Conservation (phyloP, 192 early-diverging fungal species). For the Allomyces macrogynus region DNA sequence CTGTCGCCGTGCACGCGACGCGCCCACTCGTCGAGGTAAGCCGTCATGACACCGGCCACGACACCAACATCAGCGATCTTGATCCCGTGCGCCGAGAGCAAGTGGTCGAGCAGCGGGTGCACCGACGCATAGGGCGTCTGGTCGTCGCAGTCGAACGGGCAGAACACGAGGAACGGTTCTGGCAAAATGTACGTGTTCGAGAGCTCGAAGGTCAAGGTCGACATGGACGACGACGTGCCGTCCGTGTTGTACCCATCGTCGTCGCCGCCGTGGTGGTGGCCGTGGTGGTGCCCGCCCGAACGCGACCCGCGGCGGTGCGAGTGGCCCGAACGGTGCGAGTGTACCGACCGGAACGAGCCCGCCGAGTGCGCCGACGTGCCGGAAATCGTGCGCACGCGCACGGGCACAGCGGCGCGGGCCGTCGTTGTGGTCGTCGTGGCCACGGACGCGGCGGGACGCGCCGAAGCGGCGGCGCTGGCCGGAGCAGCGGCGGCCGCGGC, state of each 20-base stretch:
- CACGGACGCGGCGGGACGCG: no score
- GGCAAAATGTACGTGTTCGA: background rate
- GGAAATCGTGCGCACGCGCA: background rate
- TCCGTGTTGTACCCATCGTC: background rate
- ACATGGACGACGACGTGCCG: background rate
- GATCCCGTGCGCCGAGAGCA: background rate
- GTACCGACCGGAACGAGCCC: background rate
- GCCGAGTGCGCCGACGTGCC: conserved; percentile 1
- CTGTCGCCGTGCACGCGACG: background rate
- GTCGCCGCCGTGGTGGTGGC: background rate
- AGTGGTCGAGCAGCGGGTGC: conserved; percentile 1
- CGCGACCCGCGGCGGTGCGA: background rate
- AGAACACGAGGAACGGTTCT: background rate
- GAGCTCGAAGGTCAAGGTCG: background rate
- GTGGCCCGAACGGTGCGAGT: background rate
- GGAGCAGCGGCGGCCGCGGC: no score
- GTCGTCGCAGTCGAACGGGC: conserved; percentile 1
- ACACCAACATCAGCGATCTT: background rate
- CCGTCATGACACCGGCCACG: background rate
- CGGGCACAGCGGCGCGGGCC: background rate
- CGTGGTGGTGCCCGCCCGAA: background rate
- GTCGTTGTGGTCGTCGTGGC: background rate
- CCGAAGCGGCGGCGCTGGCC: no score
- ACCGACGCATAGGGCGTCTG: background rate
- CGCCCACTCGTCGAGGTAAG: background rate